These are phyloP conservation scores for Cryphonectria japonica DNA, from an alignment of 2,329 filamentous ascomycete species.

Conservation along the genomic window DNA sequence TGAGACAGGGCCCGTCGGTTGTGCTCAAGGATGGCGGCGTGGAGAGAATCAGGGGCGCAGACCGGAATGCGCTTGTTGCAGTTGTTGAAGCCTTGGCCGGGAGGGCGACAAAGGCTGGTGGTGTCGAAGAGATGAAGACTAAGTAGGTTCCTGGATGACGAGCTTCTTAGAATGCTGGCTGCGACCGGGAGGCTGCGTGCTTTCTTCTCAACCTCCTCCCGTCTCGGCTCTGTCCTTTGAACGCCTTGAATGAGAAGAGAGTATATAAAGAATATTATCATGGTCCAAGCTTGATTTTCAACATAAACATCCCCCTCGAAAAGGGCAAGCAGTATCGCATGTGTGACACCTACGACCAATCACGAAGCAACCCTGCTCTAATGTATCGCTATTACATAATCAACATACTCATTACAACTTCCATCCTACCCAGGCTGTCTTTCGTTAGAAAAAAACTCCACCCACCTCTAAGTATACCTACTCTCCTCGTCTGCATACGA, in stretches of 20 bases:
- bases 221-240: neutral
- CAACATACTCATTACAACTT: neutral
- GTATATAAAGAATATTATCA: too few species aligned
- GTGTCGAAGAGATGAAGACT: slow-evolving; percentile 11
- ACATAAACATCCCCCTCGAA: neutral
- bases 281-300: neutral
- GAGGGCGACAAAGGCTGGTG: slow-evolving; percentile 15
- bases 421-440: neutral
- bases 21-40: slow-evolving; percentile 29
- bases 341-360: neutral
- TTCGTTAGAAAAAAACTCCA: neutral
- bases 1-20: slow-evolving; percentile 23
- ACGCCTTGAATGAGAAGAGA: neutral
- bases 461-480: neutral
- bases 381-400: slow-evolving; percentile 1
- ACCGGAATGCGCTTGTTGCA: slow-evolving; percentile 37
- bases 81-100: slow-evolving; percentile 33
- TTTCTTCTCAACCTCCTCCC: neutral
- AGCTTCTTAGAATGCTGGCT: neutral
- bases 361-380: neutral
- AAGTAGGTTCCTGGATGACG: neutral
- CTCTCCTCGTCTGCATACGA: neutral
- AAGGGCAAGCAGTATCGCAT: neutral
- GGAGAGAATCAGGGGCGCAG: slow-evolving; percentile 41
- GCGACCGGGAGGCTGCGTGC: neutral